Evolutionary conservation across 768 basidiomycete genomes (phyloP).

Genomic region (Boletus sp.): DNA sequence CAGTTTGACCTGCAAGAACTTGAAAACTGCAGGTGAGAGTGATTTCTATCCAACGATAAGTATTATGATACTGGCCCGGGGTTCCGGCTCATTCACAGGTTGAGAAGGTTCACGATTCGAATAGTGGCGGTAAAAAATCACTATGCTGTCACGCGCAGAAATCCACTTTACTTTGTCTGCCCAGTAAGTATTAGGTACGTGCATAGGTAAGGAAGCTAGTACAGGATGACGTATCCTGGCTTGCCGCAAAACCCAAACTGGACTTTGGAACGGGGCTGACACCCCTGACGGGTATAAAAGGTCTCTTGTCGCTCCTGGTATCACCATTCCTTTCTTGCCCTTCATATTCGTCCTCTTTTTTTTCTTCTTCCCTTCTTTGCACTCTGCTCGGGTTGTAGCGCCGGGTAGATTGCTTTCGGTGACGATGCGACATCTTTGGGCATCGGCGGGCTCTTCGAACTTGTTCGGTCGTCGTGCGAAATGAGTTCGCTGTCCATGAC

Average conservation of each 20-base stretch:
- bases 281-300: neutral
- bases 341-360: neutral
- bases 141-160: too few species aligned
- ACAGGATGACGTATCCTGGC: too few species aligned
- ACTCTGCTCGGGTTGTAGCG: constrained; percentile 1
- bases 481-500: neutral
- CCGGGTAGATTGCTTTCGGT: neutral
- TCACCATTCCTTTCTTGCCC: constrained; percentile 2
- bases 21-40: too few species aligned
- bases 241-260: neutral
- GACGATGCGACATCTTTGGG: neutral
- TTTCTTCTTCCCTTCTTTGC: neutral
- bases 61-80: too few species aligned
- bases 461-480: neutral
- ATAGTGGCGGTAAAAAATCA: too few species aligned
- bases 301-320: neutral
- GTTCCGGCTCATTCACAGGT: too few species aligned
- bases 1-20: too few species aligned
- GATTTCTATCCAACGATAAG: too few species aligned
- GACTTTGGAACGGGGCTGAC: constrained; percentile 9
- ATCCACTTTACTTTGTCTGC: too few species aligned
- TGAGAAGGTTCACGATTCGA: too few species aligned
- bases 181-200: too few species aligned
- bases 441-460: neutral
- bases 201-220: neutral